Base-by-base conservation (phyloP, 208 protist species). In the Trypanosoma mega region DNA sequence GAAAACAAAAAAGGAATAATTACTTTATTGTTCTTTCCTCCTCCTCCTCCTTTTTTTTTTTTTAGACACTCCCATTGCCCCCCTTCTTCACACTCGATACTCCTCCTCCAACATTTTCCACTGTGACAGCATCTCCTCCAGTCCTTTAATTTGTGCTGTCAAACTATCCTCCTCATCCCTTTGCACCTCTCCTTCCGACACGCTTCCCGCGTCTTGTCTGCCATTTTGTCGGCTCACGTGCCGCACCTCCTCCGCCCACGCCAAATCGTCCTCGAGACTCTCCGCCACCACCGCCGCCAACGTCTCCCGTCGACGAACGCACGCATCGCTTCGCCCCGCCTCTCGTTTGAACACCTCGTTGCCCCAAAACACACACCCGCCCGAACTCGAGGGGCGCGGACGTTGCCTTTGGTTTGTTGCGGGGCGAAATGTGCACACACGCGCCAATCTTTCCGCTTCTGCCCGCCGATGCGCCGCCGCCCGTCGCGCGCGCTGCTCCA, bases 21-120 rank as follows among this genome's bases (percentile, higher is more conserved):
- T n/a, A n/a, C n/a, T n/a, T n/a, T n/a, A n/a, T n/a, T n/a, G n/a
- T n/a, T n/a, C n/a, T n/a, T n/a, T n/a, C n/a, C n/a, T n/a, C n/a
- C n/a, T n/a, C n/a, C n/a, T n/a, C n/a, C n/a, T n/a, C n/a, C n/a
- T n/a, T n/a, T n/a, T n/a, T n/a, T n/a, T n/a, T n/a, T n/a, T n/a
- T n/a, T n/a, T n/a, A n/a, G n/a, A n/a, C n/a, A n/a, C n/a, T n/a
- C n/a, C n/a, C n/a, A n/a, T n/a, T n/a, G n/a, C n/a, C n/a, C 18
- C 23, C 30, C 26, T 33, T 33, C 27, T 24, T 71, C 14, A 47
- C 1, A 27, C 12, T 52, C 23, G 16, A 70, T 57, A 84, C 24
- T 78, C 65, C 30, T 46, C 59, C 68, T 85, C 74, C 11, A 85
- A 53, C 27, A 69, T 57, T 41, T 76, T 76, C 74, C 78, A 85